These are phyloP conservation scores for Penicillium egyptiacum DNA, from an alignment of 495 filamentous ascomycete genomes.

Conservation along the genomic window DNA sequence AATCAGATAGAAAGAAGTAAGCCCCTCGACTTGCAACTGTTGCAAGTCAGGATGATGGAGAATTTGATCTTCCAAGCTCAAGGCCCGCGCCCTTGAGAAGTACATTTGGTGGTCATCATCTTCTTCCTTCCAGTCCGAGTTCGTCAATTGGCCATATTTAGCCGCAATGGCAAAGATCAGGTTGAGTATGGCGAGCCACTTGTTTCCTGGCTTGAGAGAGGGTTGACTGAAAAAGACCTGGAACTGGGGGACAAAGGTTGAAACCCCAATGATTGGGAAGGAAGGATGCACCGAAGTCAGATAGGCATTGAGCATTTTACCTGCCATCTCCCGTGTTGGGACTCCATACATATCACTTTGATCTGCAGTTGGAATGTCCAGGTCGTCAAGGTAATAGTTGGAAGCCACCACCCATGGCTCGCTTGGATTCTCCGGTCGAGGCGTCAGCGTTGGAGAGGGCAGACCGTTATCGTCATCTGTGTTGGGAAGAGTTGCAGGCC, in stretches of 20 bases:
- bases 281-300: conserved; percentile 58
- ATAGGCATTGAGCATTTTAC: conserved; percentile 57
- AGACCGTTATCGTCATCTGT: conserved; percentile 25
- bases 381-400: conserved; percentile 53
- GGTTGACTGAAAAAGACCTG: conserved; percentile 46
- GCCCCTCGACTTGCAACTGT: conserved; percentile 57
- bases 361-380: conserved; percentile 45
- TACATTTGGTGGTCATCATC: conserved; percentile 55
- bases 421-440: conserved; percentile 27
- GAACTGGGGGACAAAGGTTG: conserved; percentile 54
- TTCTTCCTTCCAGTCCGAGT: conserved; percentile 45
- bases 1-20: conserved; percentile 61
- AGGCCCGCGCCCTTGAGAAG: conserved; percentile 52
- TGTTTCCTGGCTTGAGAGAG: conserved; percentile 38
- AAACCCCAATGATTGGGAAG: conserved; percentile 59
- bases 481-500: conserved; percentile 17
- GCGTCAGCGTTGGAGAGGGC: conserved; percentile 31
- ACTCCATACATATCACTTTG: conserved; percentile 50
- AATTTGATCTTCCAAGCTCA: conserved; percentile 52
- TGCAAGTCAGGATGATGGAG: conserved; percentile 55
- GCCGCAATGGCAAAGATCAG: conserved; percentile 62
- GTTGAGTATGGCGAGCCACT: conserved; percentile 61
- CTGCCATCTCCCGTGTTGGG: conserved; percentile 52
- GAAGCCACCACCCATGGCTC: conserved; percentile 33
- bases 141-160: conserved; percentile 48